Evolutionary conservation across 2,329 filamentous ascomycete species (phyloP).

Genomic region (Gnomoniopsis sp.): DNA sequence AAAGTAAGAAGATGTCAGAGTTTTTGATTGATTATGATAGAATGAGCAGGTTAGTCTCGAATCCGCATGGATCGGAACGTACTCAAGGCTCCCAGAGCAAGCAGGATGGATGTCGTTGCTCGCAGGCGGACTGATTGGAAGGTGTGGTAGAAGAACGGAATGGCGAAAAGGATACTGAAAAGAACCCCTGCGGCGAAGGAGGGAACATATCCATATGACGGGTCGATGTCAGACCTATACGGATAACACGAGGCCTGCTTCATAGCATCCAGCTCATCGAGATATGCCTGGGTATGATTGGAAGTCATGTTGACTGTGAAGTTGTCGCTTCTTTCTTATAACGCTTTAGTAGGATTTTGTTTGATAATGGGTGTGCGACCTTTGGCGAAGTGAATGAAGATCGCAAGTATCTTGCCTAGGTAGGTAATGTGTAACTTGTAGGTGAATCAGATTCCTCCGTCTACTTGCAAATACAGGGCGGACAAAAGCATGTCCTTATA

Average conservation of each 20-base stretch:
- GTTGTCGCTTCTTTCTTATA: too few relatives aligned
- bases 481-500: too few relatives aligned
- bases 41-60: not conserved
- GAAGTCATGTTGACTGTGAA: not conserved
- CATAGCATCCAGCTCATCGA: not conserved
- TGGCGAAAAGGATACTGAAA: constrained; percentile 23
- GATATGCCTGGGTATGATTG: not conserved
- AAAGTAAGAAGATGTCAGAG: not conserved
- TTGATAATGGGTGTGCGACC: too few relatives aligned
- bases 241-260: constrained; percentile 1
- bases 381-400: too few relatives aligned
- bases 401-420: too few relatives aligned
- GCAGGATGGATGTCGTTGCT: constrained; percentile 22
- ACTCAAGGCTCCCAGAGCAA: constrained; percentile 25
- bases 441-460: too few relatives aligned
- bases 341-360: too few relatives aligned
- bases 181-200: constrained; percentile 24
- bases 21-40: not conserved
- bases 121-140: constrained; percentile 20
- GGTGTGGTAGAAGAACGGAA: constrained; percentile 23
- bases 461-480: too few relatives aligned
- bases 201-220: constrained; percentile 24
- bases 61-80: not conserved
- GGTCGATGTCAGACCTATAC: not conserved
- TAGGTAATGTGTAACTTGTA: too few relatives aligned